phyloP scores from a whole-genome alignment of 2,329 filamentous ascomycete species.

The Nothophoma quercina region DNA sequence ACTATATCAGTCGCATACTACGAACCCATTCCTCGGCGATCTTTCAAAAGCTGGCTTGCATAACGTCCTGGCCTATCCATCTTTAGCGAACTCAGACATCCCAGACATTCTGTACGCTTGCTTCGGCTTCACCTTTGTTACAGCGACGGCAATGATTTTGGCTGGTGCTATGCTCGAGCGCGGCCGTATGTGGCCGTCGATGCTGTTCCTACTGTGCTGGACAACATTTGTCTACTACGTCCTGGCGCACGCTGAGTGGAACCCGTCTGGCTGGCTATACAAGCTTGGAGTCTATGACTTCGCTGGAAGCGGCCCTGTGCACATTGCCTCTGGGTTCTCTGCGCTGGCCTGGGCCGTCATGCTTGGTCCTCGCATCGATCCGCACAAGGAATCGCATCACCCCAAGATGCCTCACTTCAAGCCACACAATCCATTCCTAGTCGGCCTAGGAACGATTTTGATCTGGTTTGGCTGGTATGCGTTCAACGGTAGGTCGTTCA shows the following conservation, averaged over 20 bases:
- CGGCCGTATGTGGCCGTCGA: slow-evolving; percentile 38
- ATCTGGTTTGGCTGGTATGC: slow-evolving; percentile 50
- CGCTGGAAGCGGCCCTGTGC: slow-evolving; percentile 77
- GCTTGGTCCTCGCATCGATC: slow-evolving; percentile 73
- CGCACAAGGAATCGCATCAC: slow-evolving; percentile 57
- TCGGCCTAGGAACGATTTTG: slow-evolving; percentile 75
- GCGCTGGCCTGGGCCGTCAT: slow-evolving; percentile 77
- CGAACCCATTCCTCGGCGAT: slow-evolving; percentile 38
- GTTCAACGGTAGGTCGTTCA: slow-evolving; percentile 53
- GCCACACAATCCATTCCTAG: slow-evolving; percentile 77
- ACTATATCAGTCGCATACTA: slow-evolving; percentile 50
- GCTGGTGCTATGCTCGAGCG: slow-evolving; percentile 46
- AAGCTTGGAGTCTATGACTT: slow-evolving; percentile 75
- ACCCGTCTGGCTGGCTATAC: slow-evolving; percentile 74
- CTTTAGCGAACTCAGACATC: slow-evolving; percentile 43
- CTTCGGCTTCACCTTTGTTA: slow-evolving; percentile 48
- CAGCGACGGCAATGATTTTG: slow-evolving; percentile 43
- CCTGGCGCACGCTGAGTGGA: slow-evolving; percentile 82
- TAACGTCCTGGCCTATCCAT: slow-evolving; percentile 40
- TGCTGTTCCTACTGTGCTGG: slow-evolving; percentile 47
- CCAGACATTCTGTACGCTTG: slow-evolving; percentile 45
- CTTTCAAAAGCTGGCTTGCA: slow-evolving; percentile 42
- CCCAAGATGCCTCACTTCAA: slow-evolving; percentile 66
- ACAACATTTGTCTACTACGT: slow-evolving; percentile 48
- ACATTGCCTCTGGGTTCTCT: slow-evolving; percentile 75